phyloP scores from a whole-genome alignment of 352 stramenopile genomes.

The Globisporangium nagaii region DNA sequence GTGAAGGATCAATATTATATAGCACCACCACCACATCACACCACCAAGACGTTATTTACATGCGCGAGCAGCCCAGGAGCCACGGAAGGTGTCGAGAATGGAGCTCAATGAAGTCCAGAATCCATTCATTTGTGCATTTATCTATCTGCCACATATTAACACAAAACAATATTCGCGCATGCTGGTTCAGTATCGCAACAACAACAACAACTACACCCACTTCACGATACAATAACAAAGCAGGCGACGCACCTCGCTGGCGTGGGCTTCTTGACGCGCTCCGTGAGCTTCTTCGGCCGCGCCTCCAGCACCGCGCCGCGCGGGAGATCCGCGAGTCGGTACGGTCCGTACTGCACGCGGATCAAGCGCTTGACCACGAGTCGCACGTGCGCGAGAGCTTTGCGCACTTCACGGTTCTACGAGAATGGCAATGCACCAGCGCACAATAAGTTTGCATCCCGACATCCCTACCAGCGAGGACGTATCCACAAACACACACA shows the following conservation, averaged over 20 bases:
- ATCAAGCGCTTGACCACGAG: slow-evolving; percentile 87
- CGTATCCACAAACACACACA: not conserved
- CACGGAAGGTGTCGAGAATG: too few relatives aligned
- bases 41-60: slow-evolving; percentile 11
- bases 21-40: not conserved
- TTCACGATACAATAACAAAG: too few relatives aligned
- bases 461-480: too few relatives aligned
- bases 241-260: slow-evolving; percentile 4
- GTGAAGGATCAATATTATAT: slow-evolving; percentile 10
- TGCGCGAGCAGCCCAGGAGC: too few relatives aligned
- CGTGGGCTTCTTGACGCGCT: slow-evolving; percentile 15
- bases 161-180: too few relatives aligned
- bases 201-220: too few relatives aligned
- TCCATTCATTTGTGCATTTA: too few relatives aligned
- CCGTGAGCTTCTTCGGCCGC: slow-evolving; percentile 38
- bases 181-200: too few relatives aligned
- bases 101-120: too few relatives aligned
- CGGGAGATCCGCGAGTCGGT: slow-evolving; percentile 73
- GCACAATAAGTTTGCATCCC: not conserved
- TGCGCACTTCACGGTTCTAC: slow-evolving; percentile 89
- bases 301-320: slow-evolving; percentile 78
- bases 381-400: slow-evolving; percentile 79
- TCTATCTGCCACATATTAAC: too few relatives aligned
- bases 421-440: not conserved
- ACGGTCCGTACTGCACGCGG: slow-evolving; percentile 87